A percentile compares a stretch with the other conserved stretches of the same genome.
Conservation (phyloP, 345 rosid species). For the Triadica sebifera region DNA sequence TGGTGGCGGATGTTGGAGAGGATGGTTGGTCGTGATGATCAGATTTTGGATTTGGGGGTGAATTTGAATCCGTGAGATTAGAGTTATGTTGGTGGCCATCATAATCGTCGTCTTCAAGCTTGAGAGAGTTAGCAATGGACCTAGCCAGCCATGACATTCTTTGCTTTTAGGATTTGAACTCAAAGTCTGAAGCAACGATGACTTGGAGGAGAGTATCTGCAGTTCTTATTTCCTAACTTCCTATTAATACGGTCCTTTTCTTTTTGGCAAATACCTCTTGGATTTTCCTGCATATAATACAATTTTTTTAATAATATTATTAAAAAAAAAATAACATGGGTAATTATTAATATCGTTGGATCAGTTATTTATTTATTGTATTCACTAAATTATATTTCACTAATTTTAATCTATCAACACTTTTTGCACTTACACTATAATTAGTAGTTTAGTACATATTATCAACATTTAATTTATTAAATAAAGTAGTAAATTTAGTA, state of each 20-base stretch:
- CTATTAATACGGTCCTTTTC: background rate
- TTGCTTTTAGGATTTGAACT: background rate
- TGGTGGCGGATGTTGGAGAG: conserved; percentile 1
- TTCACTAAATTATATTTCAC: no score
- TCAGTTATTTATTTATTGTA: no score
- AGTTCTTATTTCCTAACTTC: background rate
- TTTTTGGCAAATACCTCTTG: background rate
- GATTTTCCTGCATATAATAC: no score
- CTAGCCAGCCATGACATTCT: conserved; percentile 70
- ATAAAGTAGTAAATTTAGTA: no score
- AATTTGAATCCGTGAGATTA: conserved; percentile 2
- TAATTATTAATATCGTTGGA: no score
- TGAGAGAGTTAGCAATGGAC: conserved; percentile 60
- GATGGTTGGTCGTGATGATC: conserved; percentile 19
- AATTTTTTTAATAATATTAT: no score
- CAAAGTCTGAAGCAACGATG: background rate
- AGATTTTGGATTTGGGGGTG: background rate
- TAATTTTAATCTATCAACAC: no score
- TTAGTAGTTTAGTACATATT: no score
- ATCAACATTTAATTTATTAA: no score
- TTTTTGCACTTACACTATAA: no score
- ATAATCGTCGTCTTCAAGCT: conserved; percentile 38
- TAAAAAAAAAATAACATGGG: no score
- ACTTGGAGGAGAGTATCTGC: background rate
- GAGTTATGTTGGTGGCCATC: background rate